Evolutionary conservation across 1,284 basidiomycete genomes (phyloP), one percentile per base, ranked within the genome.

Genomic region (Ganoderma sinense): DNA sequence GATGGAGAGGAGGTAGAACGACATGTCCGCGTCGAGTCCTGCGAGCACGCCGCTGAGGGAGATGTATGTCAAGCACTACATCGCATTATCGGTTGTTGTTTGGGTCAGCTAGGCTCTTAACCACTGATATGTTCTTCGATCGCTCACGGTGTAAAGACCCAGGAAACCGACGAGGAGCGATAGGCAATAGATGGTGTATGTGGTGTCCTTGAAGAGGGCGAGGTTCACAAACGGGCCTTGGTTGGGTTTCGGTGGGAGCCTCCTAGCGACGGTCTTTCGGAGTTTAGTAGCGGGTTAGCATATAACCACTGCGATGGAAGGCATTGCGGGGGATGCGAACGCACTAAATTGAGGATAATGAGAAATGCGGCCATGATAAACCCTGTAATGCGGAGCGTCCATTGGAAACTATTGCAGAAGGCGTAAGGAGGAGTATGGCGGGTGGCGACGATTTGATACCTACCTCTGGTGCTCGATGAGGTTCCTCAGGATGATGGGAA

Each of bases 301-400:
- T 64, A 74, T 75, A 26, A 7, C 11, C 29, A 3, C 53, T 29
- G 26, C 10, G 2, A 36, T 10, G n/a, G 11, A 8, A 29, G 8
- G 11, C n/a, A 8, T n/a, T 53, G 41, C 13, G 16, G 75, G 16
- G 68, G 82, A 80, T 16, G 11, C 23, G 8, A 26, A 70, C 72
- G 26, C 40, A 75, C 75, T 45, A 89, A 56, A 75, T 88, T 89
- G 4, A 85, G 81, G 4, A 85, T 74, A 8, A 82, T 78, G 4
- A 88, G 77, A 1, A 80, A 76, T 26, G 81, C 72, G 0, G 88
- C 64, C 0, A 89, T 74, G 23, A 90, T 86, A 70, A 90, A 87
- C 0, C 83, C 89, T 29, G 87, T 78, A 48, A 88, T 85, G 33
- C 89, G 83, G 83, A 90, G 87, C 1, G 88, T 88, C 89, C 89